Percentiles rank a stretch among this genome's conserved stretches.
Evolutionary conservation across 2,329 filamentous ascomycete genomes (phyloP).

Genomic region (Fusarium fujikuroi): DNA sequence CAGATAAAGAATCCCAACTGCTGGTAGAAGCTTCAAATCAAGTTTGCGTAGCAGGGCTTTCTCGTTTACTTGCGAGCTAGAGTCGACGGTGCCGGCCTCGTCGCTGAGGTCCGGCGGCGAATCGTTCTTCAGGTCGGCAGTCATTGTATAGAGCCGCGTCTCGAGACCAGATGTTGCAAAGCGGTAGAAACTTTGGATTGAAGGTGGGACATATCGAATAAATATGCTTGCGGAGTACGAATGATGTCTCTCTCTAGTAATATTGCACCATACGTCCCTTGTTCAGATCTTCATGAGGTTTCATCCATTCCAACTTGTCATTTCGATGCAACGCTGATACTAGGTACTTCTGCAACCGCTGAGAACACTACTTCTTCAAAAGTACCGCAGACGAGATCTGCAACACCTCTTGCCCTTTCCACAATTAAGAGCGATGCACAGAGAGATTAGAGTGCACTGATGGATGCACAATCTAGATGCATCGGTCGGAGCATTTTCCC

Average conservation of each 20-base stretch:
- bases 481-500: not conserved
- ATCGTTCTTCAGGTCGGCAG: slow-evolving; percentile 2
- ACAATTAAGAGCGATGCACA: not conserved
- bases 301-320: slow-evolving; percentile 5
- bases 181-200: no score
- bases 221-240: not conserved
- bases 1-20: slow-evolving; percentile 65
- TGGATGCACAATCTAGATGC: not conserved
- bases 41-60: slow-evolving; percentile 67
- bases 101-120: slow-evolving; percentile 35
- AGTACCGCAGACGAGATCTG: not conserved
- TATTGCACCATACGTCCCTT: slow-evolving; percentile 31
- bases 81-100: slow-evolving; percentile 15
- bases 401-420: not conserved
- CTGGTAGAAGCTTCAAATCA: slow-evolving; percentile 62
- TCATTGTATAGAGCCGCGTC: not conserved
- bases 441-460: not conserved
- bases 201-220: accelerated
- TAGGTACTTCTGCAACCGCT: not conserved
- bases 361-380: accelerated
- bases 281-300: not conserved
- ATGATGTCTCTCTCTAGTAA: not conserved
- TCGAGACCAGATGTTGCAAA: not conserved
- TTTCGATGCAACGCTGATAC: not conserved
- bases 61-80: slow-evolving; percentile 58